phyloP scores from a whole-genome alignment of 805 yeast species.

The Yamadazyma paraphyllophila region DNA sequence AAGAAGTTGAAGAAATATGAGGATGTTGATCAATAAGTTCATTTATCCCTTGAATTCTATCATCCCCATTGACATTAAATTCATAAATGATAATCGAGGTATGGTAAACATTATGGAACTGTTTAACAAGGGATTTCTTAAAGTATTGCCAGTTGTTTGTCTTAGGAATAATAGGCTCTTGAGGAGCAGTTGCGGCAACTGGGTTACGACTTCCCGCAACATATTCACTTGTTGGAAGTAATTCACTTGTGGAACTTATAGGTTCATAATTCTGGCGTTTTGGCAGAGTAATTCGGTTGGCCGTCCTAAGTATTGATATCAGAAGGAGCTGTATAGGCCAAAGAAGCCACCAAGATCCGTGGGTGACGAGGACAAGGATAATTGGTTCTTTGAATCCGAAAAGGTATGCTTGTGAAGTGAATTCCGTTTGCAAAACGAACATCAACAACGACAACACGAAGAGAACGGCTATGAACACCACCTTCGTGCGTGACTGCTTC shows the following conservation, averaged over 20 bases:
- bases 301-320: constrained; percentile 21
- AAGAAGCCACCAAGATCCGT: constrained; percentile 71
- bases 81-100: constrained; percentile 43
- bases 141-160: constrained; percentile 25
- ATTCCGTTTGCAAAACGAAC: constrained; percentile 79
- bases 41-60: constrained; percentile 31
- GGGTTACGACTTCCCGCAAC: constrained; percentile 1
- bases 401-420: constrained; percentile 66
- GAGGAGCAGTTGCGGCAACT: not conserved
- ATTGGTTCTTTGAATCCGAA: constrained; percentile 67
- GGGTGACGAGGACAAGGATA: constrained; percentile 63
- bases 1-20: constrained; percentile 31
- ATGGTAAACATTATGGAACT: constrained; percentile 44
- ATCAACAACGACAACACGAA: constrained; percentile 43
- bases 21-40: constrained; percentile 36
- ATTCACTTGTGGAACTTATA: constrained; percentile 10
- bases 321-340: constrained; percentile 65
- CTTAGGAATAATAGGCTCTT: constrained; percentile 1
- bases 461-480: constrained; percentile 31
- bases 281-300: not conserved
- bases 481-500: constrained; percentile 31
- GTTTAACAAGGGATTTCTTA: constrained; percentile 38
- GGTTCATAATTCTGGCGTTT: constrained; percentile 9
- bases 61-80: constrained; percentile 36
- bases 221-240: constrained; percentile 6